Base-by-base conservation (phyloP, 164 flowering plant species). In the Aristolochia contorta region DNA sequence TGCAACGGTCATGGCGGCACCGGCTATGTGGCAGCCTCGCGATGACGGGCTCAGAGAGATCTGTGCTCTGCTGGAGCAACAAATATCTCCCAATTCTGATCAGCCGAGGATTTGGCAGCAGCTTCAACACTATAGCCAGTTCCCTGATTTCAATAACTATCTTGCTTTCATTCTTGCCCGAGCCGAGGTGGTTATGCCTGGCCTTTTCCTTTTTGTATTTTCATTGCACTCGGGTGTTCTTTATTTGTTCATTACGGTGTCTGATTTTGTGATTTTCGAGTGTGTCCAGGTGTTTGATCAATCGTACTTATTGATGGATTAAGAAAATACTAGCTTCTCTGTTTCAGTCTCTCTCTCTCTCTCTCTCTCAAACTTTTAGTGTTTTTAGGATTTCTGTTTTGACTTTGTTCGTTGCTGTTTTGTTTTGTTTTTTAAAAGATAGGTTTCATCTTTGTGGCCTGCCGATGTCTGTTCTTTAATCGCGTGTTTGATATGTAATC, bases 91-190 rank as follows among this genome's bases (percentile, higher is more conserved):
- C 25, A 59, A 85, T 46, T 81, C 95, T 37, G 93, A 85, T 67
- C 87, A 91, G 79, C 74, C 90, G 32, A 82, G 77, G 78, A 86
- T 94, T 67, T 79, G 84, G 91, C 93, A 85, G 77, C 90, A 84
- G 65, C 89, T 94, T 15, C 93, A 88, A 62, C 97, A 89, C 74
- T 94, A 76, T 70, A 78, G 88, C 61, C 89, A 79, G 69, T 83
- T 85, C 71, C 95, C 97, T 32, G 99, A 94, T 82, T 94, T 94
- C 90, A 94, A 94, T 64, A 91, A 94, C 67, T 89, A 94, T 67
- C 96, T 94, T 47, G 83, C 82, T 24, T 94, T 88, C 79, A 94
- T 91, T 57, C 82, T 94, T 20, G 82, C 88, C 12, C 89, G 81
- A 16, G 96, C 91, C 16, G 84, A 94, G 86, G 99, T 92, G 9